A percentile compares a stretch with the other conserved stretches of the same genome.
These are phyloP conservation scores for Lophiostoma macrostomum DNA, from an alignment of 495 filamentous ascomycete genomes.

Conservation along the genomic window DNA sequence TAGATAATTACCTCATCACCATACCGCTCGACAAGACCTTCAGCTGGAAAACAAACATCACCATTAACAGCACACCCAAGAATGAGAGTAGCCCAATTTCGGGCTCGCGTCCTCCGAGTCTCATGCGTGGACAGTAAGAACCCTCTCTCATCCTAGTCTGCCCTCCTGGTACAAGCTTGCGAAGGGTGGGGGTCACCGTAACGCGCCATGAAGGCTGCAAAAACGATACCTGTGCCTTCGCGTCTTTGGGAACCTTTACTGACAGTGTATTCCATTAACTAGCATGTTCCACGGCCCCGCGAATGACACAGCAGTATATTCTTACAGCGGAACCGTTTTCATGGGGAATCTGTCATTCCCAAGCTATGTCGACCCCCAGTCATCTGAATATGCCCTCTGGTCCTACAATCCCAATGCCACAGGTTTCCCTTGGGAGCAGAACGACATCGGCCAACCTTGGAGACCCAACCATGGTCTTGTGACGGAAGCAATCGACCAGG, in stretches of 20 bases:
- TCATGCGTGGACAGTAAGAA: constrained; percentile 42
- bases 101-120: constrained; percentile 34
- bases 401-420: constrained; percentile 36
- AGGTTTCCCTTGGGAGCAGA: constrained; percentile 41
- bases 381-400: constrained; percentile 25
- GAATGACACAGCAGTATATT: constrained; percentile 22
- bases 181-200: no score
- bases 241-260: no score
- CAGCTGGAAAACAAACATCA: constrained; percentile 48
- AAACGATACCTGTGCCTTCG: no score
- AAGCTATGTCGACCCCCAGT: not conserved
- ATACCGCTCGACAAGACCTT: constrained; percentile 43
- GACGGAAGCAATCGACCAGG: constrained; percentile 41
- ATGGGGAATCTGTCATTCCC: constrained; percentile 11
- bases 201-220: no score
- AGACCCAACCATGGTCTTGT: constrained; percentile 42
- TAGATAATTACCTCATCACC: constrained; percentile 43
- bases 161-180: no score
- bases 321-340: constrained; percentile 22
- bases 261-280: no score
- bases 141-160: no score
- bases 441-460: constrained; percentile 37
- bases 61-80: constrained; percentile 36
- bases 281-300: constrained; percentile 38
- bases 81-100: constrained; percentile 31